These are phyloP conservation scores for Penicillium brasilianum DNA, from an alignment of 2,329 filamentous ascomycete genomes.

Conservation along the genomic window DNA sequence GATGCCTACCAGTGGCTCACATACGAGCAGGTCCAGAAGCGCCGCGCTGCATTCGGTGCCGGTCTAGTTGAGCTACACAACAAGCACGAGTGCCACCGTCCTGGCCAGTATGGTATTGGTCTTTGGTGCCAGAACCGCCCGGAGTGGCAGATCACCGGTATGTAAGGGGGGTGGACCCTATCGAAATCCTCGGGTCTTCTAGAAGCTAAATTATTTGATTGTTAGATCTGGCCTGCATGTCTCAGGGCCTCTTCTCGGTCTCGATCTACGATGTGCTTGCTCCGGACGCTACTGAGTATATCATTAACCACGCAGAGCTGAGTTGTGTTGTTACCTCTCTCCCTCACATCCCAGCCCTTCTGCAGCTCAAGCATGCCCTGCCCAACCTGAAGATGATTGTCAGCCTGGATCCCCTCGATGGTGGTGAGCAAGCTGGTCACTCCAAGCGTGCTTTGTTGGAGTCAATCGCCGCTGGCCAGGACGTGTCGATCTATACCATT, in stretches of 20 bases:
- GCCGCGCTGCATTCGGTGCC: slow-evolving; percentile 82
- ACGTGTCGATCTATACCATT: slow-evolving; percentile 79
- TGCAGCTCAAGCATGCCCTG: slow-evolving; percentile 78
- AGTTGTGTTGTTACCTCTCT: slow-evolving; percentile 77
- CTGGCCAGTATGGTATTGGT: slow-evolving; percentile 72
- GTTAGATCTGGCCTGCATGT: slow-evolving; percentile 80
- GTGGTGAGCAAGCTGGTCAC: slow-evolving; percentile 74
- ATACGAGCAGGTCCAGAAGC: slow-evolving; percentile 77
- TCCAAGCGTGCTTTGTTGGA: slow-evolving; percentile 82
- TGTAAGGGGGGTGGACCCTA: slow-evolving; percentile 26
- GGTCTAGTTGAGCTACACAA: slow-evolving; percentile 84
- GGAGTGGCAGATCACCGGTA: slow-evolving; percentile 84
- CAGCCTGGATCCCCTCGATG: slow-evolving; percentile 80
- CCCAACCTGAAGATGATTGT: slow-evolving; percentile 87
- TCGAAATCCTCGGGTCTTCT: neutral
- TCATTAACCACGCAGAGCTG: slow-evolving; percentile 87
- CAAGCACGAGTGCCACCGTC: slow-evolving; percentile 67
- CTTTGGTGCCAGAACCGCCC: slow-evolving; percentile 87
- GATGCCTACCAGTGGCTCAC: slow-evolving; percentile 82
- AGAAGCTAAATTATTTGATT: slow-evolving; percentile 7
- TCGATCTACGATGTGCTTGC: slow-evolving; percentile 97
- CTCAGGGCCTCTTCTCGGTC: slow-evolving; percentile 85
- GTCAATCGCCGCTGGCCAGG: slow-evolving; percentile 72
- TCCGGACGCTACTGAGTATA: slow-evolving; percentile 89
- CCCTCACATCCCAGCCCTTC: slow-evolving; percentile 77